These are phyloP conservation scores for Isabelozyma rhagii DNA, from an alignment of 805 yeast species.

Conservation along the genomic window DNA sequence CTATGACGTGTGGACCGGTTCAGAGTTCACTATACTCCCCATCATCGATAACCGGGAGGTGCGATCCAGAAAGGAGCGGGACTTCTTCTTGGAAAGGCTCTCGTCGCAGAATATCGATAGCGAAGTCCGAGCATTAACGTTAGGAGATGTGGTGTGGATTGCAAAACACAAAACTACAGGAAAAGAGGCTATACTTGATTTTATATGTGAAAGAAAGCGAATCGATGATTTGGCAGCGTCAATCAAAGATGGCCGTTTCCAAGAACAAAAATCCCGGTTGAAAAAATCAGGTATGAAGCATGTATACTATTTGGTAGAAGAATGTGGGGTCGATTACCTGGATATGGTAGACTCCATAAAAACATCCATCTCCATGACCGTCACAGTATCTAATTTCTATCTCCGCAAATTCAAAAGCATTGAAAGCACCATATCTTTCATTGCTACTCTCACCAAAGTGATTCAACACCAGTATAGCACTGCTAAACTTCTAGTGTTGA, in stretches of 20 bases:
- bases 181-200: slow-evolving; percentile 68
- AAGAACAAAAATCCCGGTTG: slow-evolving; percentile 81
- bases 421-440: slow-evolving; percentile 69
- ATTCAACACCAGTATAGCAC: slow-evolving; percentile 34
- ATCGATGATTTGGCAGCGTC: slow-evolving; percentile 81
- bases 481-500: slow-evolving; percentile 44
- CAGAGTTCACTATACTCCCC: slow-evolving; percentile 56
- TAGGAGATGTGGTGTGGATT: slow-evolving; percentile 91
- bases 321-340: slow-evolving; percentile 44
- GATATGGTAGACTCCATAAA: slow-evolving; percentile 63
- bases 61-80: slow-evolving; percentile 63
- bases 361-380: slow-evolving; percentile 70
- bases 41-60: slow-evolving; percentile 82
- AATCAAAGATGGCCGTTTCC: slow-evolving; percentile 83
- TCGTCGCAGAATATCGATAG: slow-evolving; percentile 44
- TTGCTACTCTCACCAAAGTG: slow-evolving; percentile 46
- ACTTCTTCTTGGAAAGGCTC: slow-evolving; percentile 61
- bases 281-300: slow-evolving; percentile 64
- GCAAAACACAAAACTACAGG: slow-evolving; percentile 62
- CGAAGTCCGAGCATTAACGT: slow-evolving; percentile 57
- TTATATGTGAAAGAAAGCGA: slow-evolving; percentile 86
- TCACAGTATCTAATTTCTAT: slow-evolving; percentile 64
- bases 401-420: slow-evolving; percentile 65
- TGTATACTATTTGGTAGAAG: slow-evolving; percentile 79
- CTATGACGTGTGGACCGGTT: slow-evolving; percentile 60